A percentile compares a stretch with the other conserved stretches of the same genome.
phyloP scores from a whole-genome alignment of 495 filamentous ascomycete genomes.

The Penicillium argentinense region DNA sequence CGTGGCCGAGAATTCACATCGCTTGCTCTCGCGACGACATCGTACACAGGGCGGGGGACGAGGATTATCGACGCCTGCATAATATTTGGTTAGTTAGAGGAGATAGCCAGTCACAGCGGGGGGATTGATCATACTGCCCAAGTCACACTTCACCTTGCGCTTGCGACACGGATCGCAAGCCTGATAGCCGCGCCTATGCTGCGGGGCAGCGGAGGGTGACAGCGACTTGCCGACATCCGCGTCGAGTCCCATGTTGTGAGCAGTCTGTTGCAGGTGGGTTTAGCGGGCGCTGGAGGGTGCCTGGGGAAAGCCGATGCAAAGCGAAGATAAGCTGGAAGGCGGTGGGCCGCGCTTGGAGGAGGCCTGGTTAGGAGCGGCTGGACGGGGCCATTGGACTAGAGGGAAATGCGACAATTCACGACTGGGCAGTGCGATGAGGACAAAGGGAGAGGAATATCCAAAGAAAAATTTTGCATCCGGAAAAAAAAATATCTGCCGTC shows the following conservation, averaged over 20 bases:
- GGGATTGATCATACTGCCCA: constrained; percentile 59
- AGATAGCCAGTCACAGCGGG: constrained; percentile 7
- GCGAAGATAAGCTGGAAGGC: constrained; percentile 43
- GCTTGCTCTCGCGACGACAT: constrained; percentile 88
- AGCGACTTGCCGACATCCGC: constrained; percentile 30
- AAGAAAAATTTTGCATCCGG: background rate
- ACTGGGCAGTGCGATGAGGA: background rate
- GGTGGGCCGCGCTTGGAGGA: no score
- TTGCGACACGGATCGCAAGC: constrained; percentile 89
- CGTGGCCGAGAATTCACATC: constrained; percentile 97
- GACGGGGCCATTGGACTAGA: no score
- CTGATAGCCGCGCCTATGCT: constrained; percentile 77
- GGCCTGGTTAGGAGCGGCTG: no score
- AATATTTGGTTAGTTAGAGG: constrained; percentile 10
- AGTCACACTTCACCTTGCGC: constrained; percentile 90
- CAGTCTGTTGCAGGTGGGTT: constrained; percentile 4
- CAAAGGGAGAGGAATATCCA: background rate
- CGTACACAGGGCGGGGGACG: constrained; percentile 91
- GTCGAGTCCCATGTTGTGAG: constrained; percentile 27
- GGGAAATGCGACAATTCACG: constrained; percentile 20
- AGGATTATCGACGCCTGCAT: constrained; percentile 76
- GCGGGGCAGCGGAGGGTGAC: constrained; percentile 37
- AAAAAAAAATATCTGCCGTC: background rate
- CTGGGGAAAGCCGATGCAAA: constrained; percentile 49
- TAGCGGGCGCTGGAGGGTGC: constrained; percentile 23